phyloP scores from a whole-genome alignment of 441 rosid genomes.

The Euphorbia celastroides region DNA sequence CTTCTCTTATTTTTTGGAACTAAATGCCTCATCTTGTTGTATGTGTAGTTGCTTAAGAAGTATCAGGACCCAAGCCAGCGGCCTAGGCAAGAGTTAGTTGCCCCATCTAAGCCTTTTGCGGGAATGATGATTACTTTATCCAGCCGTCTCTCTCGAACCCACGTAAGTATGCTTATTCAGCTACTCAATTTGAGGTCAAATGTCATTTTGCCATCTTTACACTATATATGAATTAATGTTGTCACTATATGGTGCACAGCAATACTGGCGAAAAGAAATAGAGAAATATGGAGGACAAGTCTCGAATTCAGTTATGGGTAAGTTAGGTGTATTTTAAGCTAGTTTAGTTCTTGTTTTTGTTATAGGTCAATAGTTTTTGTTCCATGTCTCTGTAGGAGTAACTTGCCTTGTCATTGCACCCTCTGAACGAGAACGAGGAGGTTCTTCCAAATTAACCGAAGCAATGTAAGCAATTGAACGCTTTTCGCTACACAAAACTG shows the following conservation, averaged over 20 bases:
- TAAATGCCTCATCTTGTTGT: too few species aligned
- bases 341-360: background rate
- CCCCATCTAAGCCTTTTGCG: slow-evolving; percentile 48
- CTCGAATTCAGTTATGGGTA: slow-evolving; percentile 43
- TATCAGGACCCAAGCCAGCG: slow-evolving; percentile 44
- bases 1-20: too few species aligned
- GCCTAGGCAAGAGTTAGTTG: slow-evolving; percentile 35
- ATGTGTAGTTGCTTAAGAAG: slow-evolving; percentile 43
- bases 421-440: slow-evolving; percentile 60
- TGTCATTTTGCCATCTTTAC: too few species aligned
- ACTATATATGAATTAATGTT: too few species aligned
- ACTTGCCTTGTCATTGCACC: slow-evolving; percentile 59
- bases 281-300: slow-evolving; percentile 70
- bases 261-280: slow-evolving; percentile 48
- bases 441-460: slow-evolving; percentile 58
- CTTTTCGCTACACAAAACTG: background rate
- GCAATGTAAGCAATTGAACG: slow-evolving; percentile 46
- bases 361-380: background rate
- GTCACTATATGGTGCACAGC: too few species aligned
- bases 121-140: slow-evolving; percentile 65
- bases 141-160: slow-evolving; percentile 67
- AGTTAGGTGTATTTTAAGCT: background rate
- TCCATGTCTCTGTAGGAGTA: slow-evolving; percentile 26
- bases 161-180: slow-evolving; percentile 50
- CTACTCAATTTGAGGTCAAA: too few species aligned